phyloP scores from a whole-genome alignment of 1,139 yeast genomes.

The Candida glucosophila region DNA sequence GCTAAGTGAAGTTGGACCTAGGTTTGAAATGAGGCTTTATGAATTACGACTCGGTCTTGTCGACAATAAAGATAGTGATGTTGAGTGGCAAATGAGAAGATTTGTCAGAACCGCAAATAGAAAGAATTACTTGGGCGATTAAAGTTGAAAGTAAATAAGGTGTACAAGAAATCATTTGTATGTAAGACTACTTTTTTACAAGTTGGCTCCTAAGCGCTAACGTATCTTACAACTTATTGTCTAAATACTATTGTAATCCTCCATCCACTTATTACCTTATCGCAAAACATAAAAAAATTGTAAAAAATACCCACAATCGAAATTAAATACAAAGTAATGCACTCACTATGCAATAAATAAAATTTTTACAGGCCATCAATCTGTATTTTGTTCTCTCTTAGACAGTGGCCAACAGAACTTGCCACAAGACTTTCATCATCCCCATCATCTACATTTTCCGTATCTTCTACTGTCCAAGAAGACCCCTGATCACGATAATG shows the following conservation, averaged over 20 bases:
- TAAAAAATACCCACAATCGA: constrained; percentile 1
- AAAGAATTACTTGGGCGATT: constrained; percentile 60
- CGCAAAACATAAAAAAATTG: constrained; percentile 2
- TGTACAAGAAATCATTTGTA: too few species aligned
- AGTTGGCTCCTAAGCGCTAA: too few species aligned
- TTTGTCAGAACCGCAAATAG: constrained; percentile 92
- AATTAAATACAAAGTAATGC: not conserved
- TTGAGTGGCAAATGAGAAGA: constrained; percentile 92
- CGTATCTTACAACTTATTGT: too few species aligned
- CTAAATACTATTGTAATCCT: too few species aligned
- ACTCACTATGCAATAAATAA: not conserved
- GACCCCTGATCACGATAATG: constrained; percentile 5
- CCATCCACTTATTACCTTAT: not conserved
- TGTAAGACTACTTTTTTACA: constrained; percentile 1
- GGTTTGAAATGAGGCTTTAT: constrained; percentile 91
- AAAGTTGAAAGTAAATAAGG: too few species aligned
- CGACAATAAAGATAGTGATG: constrained; percentile 95
- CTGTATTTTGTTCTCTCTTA: constrained; percentile 31
- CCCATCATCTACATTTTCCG: constrained; percentile 2
- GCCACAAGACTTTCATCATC: constrained; percentile 28
- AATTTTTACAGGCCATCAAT: constrained; percentile 18
- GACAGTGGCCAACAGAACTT: constrained; percentile 32
- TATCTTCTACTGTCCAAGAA: constrained; percentile 4
- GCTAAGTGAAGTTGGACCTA: constrained; percentile 94
- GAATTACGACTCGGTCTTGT: constrained; percentile 84